These are phyloP conservation scores for Dactylis glomerata DNA, from an alignment of 176 grass and related monocot species.

Conservation along the genomic window DNA sequence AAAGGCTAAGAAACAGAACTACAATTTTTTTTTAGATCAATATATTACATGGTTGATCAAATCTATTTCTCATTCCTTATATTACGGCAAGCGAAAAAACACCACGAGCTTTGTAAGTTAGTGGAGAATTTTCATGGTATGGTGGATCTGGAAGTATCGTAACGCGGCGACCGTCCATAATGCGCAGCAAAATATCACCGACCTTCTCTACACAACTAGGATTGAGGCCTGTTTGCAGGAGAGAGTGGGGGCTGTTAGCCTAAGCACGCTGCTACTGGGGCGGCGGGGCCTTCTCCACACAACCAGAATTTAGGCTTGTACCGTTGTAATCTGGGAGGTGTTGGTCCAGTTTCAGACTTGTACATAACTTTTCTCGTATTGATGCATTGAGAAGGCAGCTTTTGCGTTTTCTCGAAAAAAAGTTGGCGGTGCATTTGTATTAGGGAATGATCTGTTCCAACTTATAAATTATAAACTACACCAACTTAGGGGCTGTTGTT, in stretches of 20 bases:
- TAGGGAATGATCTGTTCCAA: background rate
- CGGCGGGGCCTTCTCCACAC: no score
- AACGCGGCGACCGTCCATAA: background rate
- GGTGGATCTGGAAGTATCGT: background rate
- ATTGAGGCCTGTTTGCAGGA: background rate
- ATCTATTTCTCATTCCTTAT: background rate
- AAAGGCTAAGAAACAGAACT: background rate
- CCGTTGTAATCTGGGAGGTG: background rate
- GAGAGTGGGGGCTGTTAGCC: background rate
- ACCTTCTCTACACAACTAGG: background rate
- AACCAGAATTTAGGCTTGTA: background rate
- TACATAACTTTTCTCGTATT: no score
- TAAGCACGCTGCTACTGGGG: background rate
- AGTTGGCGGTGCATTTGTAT: background rate
- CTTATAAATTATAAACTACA: background rate
- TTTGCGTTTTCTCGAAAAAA: background rate
- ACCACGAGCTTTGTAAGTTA: background rate
- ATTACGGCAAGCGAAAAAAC: background rate
- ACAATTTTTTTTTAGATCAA: background rate
- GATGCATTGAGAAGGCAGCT: no score
- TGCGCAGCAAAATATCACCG: background rate
- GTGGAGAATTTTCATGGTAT: background rate
- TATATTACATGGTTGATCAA: background rate
- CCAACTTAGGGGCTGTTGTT: background rate
- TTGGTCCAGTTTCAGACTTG: no score